These are phyloP conservation scores for Emmonsiellopsis sp. DNA, from an alignment of 2,329 filamentous ascomycete species.

Conservation along the genomic window DNA sequence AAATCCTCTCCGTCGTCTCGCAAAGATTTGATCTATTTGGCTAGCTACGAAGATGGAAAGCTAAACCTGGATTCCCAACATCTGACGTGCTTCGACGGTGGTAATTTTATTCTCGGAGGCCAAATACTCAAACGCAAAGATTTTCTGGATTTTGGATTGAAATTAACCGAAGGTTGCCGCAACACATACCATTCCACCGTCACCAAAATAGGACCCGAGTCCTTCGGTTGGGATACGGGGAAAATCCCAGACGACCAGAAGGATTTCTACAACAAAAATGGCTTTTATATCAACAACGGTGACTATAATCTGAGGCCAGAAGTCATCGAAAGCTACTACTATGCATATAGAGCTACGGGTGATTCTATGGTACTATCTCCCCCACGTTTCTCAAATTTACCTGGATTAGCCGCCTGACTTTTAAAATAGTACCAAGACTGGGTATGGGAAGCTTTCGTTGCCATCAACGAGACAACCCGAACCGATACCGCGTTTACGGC, in stretches of 20 bases:
- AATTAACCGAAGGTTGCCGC: conserved; percentile 63
- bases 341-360: conserved; percentile 73
- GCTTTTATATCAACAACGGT: conserved; percentile 59
- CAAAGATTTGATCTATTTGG: conserved; percentile 61
- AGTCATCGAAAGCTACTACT: conserved; percentile 77
- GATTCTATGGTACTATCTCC: conserved; percentile 42
- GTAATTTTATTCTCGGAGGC: conserved; percentile 76
- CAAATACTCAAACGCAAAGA: conserved; percentile 55
- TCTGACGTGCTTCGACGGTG: conserved; percentile 73
- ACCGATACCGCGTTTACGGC: conserved; percentile 59
- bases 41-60: conserved; percentile 27
- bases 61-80: conserved; percentile 35
- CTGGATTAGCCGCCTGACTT: not conserved
- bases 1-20: conserved; percentile 57
- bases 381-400: not conserved
- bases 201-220: conserved; percentile 69
- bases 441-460: conserved; percentile 69
- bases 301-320: conserved; percentile 68
- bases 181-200: conserved; percentile 60
- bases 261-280: conserved; percentile 55
- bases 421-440: conserved; percentile 59
- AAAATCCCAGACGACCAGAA: conserved; percentile 38
- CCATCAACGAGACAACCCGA: conserved; percentile 55
- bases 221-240: conserved; percentile 54
- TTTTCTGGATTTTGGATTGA: conserved; percentile 66